Evolutionary conservation across 306 rosid species (phyloP).

Genomic region (Rosa multiflora): DNA sequence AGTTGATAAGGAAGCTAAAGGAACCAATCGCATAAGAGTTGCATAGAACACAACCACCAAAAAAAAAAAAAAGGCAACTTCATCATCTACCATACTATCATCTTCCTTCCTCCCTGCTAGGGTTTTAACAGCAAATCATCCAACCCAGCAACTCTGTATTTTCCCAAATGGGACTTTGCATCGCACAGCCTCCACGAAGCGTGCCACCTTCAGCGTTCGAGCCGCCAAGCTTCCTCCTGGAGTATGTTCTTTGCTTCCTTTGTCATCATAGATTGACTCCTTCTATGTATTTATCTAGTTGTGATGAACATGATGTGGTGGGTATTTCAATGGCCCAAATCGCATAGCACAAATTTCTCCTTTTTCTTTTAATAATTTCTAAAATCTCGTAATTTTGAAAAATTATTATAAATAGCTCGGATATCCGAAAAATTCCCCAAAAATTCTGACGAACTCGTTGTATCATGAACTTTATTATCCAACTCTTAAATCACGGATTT

Average conservation of each 20-base stretch:
- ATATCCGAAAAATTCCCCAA: too few species aligned
- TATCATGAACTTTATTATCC: too few species aligned
- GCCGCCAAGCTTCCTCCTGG: conserved; percentile 83
- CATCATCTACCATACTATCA: conserved; percentile 40
- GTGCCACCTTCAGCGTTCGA: conserved; percentile 41
- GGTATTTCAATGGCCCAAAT: too few species aligned
- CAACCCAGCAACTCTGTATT: conserved; percentile 22
- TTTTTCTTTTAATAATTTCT: too few species aligned
- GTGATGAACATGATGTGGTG: conserved; percentile 27
- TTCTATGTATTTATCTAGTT: background rate
- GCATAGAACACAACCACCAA: background rate
- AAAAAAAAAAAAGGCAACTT: conserved; percentile 48
- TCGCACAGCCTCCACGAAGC: conserved; percentile 18
- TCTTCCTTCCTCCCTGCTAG: conserved; percentile 48
- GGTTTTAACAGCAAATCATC: conserved; percentile 20
- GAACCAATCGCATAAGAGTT: background rate
- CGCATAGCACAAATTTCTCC: too few species aligned
- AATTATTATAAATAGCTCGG: too few species aligned
- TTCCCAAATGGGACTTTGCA: conserved; percentile 27
- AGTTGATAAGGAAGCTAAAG: conserved; percentile 28
- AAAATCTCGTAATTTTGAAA: too few species aligned
- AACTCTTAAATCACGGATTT: too few species aligned
- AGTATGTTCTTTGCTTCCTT: conserved; percentile 36
- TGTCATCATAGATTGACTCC: background rate
- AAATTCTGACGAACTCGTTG: too few species aligned